Conservation (phyloP, 768 basidiomycete species). For the Podaxis rugospora region DNA sequence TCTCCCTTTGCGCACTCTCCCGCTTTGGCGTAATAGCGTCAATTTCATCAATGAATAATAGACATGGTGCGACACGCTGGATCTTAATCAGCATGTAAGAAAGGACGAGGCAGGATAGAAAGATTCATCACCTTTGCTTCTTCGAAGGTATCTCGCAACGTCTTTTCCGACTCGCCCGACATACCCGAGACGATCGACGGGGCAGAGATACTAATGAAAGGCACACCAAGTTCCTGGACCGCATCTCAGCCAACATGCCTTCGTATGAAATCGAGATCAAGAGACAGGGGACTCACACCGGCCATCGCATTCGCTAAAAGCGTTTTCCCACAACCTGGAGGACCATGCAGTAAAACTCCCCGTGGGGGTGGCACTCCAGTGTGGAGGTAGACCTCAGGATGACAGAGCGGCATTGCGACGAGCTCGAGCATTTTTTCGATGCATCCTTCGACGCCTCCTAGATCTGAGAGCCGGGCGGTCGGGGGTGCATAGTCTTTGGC, state of each 20-base stretch:
- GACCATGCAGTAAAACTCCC: slow-evolving; percentile 91
- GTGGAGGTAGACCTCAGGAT: slow-evolving; percentile 93
- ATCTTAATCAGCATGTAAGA: background rate
- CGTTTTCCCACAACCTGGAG: slow-evolving; percentile 97
- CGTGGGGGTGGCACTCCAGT: slow-evolving; percentile 91
- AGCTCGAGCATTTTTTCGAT: slow-evolving; percentile 93
- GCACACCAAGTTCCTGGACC: slow-evolving; percentile 79
- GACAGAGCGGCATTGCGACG: slow-evolving; percentile 92
- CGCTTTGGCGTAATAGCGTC: slow-evolving; percentile 97
- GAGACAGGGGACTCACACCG: slow-evolving; percentile 54
- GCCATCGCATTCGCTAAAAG: slow-evolving; percentile 92
- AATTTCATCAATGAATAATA: slow-evolving; percentile 97
- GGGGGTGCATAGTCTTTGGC: slow-evolving; percentile 74
- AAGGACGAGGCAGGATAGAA: background rate
- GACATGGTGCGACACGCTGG: slow-evolving; percentile 84
- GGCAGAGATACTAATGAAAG: slow-evolving; percentile 92
- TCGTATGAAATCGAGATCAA: background rate
- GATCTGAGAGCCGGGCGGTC: slow-evolving; percentile 68
- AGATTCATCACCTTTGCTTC: slow-evolving; percentile 78
- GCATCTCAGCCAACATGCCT: background rate
- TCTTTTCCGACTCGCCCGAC: slow-evolving; percentile 99
- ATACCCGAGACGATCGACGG: slow-evolving; percentile 96
- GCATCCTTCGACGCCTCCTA: slow-evolving; percentile 83
- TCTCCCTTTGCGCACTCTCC: slow-evolving; percentile 96
- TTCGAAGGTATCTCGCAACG: slow-evolving; percentile 91